Evolutionary conservation across 2,329 filamentous ascomycete species (phyloP), one percentile per base, ranked within the genome.

Genomic region (Scolecobasidium constrictum): DNA sequence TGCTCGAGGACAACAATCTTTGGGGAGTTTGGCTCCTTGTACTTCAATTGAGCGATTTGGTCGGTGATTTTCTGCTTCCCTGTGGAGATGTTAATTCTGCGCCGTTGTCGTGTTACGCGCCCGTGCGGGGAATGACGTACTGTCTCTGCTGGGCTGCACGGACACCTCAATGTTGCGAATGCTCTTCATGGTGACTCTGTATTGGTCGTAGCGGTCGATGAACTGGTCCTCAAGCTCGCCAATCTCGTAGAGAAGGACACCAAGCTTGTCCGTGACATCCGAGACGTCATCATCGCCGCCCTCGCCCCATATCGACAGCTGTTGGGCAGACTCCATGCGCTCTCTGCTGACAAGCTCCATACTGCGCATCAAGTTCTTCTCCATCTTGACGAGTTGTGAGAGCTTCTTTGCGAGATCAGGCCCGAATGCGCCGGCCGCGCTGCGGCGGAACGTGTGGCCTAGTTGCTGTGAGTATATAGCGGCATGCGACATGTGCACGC

Each of bases 311-410:
- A 95, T 78, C 43, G 92, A 96, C 17, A 98, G 76, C 88, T 98
- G 92, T 86, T 95, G 87, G 58, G 92, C 92, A 52, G 95, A 90
- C 57, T 96, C 92, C 87, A 96, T 96, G 55, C 92, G 81, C 73
- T 98, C 92, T 58, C 87, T 82, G 36, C 87, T 87, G 42, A 96
- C 92, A 39, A 86, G 75, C 63, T 98, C 92, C 74, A 96, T 81
- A 62, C 87, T 95, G 64, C 92, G 86, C 92, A 98, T 98, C 45
- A 95, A 86, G 61, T 98, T 96, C 80, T 98, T 98, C 71, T 98
- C 92, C 92, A 98, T 98, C 78, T 98, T 98, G 50, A 98, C 92
- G 42, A 98, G 77, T 69, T 94, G 86, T 33, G 88, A 86, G 49
- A 98, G 81, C 76, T 98, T 98, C 77, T 94, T 95, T 46, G 92